phyloP scores from a whole-genome alignment of 495 filamentous ascomycete species.

The Tuber magnatum region DNA sequence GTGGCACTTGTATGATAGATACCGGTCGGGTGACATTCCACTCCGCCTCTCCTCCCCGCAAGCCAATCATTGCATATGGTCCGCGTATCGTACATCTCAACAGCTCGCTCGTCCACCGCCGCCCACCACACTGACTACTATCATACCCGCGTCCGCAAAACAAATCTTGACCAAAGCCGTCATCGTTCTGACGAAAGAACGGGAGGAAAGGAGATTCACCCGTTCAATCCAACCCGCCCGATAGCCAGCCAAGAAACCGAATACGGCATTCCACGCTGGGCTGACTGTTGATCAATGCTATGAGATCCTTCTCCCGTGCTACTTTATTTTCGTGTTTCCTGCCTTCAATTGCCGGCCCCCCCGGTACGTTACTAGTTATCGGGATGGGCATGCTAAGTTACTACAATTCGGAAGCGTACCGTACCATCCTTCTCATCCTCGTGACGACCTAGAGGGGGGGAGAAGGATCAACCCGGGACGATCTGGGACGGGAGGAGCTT shows the following conservation, averaged over 20 bases:
- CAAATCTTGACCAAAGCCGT: not conserved
- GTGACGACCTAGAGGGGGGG: too few relatives aligned
- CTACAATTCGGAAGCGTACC: too few relatives aligned
- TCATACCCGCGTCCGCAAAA: not conserved
- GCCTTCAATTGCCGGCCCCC: not conserved
- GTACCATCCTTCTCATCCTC: too few relatives aligned
- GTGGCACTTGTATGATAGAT: not conserved
- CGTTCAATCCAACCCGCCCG: slow-evolving; percentile 1
- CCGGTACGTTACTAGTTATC: too few relatives aligned
- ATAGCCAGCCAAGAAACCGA: not conserved
- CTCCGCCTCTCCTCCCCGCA: not conserved
- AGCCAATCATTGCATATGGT: not conserved
- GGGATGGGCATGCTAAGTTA: too few relatives aligned
- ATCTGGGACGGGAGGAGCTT: not conserved
- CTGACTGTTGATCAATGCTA: not conserved
- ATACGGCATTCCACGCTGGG: not conserved
- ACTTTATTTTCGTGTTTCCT: not conserved
- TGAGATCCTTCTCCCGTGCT: not conserved
- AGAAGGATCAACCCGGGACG: not conserved
- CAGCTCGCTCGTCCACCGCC: not conserved
- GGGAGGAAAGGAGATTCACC: not conserved
- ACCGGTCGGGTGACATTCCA: not conserved
- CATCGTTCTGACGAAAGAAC: not conserved
- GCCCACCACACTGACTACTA: not conserved
- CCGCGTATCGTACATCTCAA: not conserved